Conservation (phyloP, 2,329 filamentous ascomycete genomes). For the Chaetomium sp. region DNA sequence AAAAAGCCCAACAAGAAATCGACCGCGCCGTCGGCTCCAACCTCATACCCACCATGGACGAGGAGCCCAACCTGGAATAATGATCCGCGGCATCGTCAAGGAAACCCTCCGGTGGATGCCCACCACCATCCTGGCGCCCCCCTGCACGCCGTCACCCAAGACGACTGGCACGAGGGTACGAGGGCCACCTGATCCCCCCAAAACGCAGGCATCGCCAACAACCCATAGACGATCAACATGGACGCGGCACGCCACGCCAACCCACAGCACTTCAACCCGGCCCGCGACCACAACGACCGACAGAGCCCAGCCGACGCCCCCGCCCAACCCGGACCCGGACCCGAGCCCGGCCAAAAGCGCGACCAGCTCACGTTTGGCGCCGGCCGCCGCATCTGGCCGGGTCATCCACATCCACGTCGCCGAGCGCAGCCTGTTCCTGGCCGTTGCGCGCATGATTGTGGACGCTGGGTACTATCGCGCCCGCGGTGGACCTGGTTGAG, state of each 20-base stretch:
- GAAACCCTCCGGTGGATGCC: conserved; percentile 52
- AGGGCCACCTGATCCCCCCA: conserved; percentile 51
- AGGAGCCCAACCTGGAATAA: conserved; percentile 47
- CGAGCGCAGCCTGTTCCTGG: conserved; percentile 51
- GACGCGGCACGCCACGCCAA: conserved; percentile 49
- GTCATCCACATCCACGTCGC: conserved; percentile 58
- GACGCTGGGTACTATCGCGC: conserved; percentile 44
- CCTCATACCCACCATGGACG: conserved; percentile 45
- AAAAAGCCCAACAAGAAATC: conserved; percentile 44
- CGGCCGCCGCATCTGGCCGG: conserved; percentile 60
- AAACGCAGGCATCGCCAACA: conserved; percentile 47
- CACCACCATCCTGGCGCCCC: conserved; percentile 43
- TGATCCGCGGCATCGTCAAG: conserved; percentile 47
- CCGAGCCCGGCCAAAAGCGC: conserved; percentile 45
- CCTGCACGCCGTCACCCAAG: conserved; percentile 47
- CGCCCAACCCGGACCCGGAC: conserved; percentile 36
- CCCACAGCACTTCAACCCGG: conserved; percentile 48
- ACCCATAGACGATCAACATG: conserved; percentile 50
- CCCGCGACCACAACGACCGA: conserved; percentile 41
- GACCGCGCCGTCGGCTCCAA: conserved; percentile 46
- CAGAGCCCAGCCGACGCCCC: conserved; percentile 36
- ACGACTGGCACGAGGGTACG: conserved; percentile 49
- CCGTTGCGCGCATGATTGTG: conserved; percentile 52
- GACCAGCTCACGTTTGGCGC: conserved; percentile 59
- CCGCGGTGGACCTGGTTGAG: conserved; percentile 33